These are phyloP conservation scores for Platanthera zijinensis DNA, from an alignment of 106 monocot species.

Conservation along the genomic window DNA sequence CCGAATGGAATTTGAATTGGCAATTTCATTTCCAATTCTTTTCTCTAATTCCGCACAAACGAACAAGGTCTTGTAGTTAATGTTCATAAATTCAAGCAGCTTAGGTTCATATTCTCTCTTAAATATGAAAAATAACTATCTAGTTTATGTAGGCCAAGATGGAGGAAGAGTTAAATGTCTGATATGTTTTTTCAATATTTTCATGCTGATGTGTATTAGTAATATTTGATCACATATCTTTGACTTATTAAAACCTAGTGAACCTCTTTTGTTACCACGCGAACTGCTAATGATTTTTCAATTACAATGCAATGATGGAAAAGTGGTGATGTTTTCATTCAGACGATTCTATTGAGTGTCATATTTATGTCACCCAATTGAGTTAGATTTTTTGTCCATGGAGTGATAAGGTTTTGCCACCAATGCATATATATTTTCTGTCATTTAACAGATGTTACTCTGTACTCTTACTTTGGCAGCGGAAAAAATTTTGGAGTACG, in stretches of 20 bases:
- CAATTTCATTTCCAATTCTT: background rate
- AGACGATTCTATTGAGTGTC: background rate
- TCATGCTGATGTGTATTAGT: background rate
- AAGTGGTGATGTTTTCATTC: background rate
- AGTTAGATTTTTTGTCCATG: background rate
- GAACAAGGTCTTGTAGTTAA: background rate
- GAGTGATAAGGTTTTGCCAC: background rate
- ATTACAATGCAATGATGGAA: background rate
- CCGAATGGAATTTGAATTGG: too few species aligned
- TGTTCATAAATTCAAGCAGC: background rate
- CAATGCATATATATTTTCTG: background rate
- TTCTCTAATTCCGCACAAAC: background rate
- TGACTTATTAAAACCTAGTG: background rate
- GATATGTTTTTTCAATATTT: background rate
- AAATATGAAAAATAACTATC: background rate
- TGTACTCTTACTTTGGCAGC: conserved; percentile 21
- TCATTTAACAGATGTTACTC: background rate
- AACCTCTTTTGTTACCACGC: background rate
- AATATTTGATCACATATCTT: background rate
- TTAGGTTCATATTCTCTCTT: background rate
- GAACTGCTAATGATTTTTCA: background rate
- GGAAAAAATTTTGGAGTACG: conserved; percentile 46
- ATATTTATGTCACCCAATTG: background rate
- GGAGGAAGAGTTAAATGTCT: background rate
- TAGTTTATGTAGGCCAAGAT: background rate